Conservation (phyloP, 257 asterid species). For the Asclepias syriaca region DNA sequence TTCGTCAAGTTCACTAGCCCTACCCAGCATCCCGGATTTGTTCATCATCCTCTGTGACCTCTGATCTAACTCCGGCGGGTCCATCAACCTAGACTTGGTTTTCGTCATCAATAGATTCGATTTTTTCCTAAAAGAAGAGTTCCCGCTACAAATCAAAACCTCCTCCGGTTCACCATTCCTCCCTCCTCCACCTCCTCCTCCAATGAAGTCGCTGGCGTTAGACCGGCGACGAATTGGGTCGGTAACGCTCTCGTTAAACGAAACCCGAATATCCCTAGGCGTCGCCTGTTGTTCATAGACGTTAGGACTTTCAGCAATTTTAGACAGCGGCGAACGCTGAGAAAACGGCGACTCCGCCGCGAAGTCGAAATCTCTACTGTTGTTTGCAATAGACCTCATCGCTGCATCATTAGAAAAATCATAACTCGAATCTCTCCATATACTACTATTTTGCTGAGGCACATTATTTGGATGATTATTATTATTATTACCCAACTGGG, state of each 20-base stretch:
- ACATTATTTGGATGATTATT: slow-evolving; percentile 5
- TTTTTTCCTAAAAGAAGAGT: slow-evolving; percentile 44
- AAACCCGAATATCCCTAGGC: slow-evolving; percentile 8
- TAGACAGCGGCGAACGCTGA: slow-evolving; percentile 38
- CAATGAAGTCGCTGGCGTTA: slow-evolving; percentile 23
- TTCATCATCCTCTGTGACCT: slow-evolving; percentile 28
- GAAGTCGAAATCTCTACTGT: slow-evolving; percentile 40
- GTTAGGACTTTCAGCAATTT: slow-evolving; percentile 47
- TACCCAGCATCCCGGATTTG: slow-evolving; percentile 50
- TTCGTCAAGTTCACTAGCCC: slow-evolving; percentile 52
- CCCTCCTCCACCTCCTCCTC: slow-evolving; percentile 1
- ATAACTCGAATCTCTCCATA: slow-evolving; percentile 42
- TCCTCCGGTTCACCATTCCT: slow-evolving; percentile 39
- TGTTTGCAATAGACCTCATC: slow-evolving; percentile 21
- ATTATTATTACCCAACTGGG: slow-evolving; percentile 14
- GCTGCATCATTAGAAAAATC: slow-evolving; percentile 44
- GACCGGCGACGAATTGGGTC: slow-evolving; percentile 49
- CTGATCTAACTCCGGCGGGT: slow-evolving; percentile 49
- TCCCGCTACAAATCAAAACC: slow-evolving; percentile 49
- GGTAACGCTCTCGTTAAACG: slow-evolving; percentile 6
- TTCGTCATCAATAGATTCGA: slow-evolving; percentile 41
- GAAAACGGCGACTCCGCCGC: slow-evolving; percentile 36
- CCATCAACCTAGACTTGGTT: slow-evolving; percentile 58
- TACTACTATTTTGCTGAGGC: slow-evolving; percentile 3
- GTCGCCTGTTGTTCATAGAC: slow-evolving; percentile 25